These are phyloP conservation scores for Malassezia yamatoensis DNA, from an alignment of 1,284 basidiomycete species.

Conservation along the genomic window DNA sequence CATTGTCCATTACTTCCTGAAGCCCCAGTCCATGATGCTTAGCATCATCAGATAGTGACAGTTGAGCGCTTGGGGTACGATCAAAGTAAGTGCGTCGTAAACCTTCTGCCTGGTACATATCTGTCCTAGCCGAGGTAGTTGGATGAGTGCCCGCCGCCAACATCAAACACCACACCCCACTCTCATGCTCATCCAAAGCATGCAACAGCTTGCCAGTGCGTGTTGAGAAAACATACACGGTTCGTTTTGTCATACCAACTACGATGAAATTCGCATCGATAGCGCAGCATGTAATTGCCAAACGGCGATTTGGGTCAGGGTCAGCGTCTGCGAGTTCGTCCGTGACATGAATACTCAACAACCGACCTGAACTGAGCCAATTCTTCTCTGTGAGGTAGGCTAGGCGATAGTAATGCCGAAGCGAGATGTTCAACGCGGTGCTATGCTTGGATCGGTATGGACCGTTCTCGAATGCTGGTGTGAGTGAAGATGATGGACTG, in stretches of 20 bases:
- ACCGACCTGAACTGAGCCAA: constrained; percentile 70
- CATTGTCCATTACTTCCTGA: constrained; percentile 2
- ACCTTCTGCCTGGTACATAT: neutral
- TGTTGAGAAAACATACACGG: constrained; percentile 78
- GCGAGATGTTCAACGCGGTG: neutral
- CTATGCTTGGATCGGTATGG: neutral
- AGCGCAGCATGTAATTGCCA: constrained; percentile 73
- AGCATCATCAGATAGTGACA: neutral
- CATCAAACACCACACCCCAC: constrained; percentile 84
- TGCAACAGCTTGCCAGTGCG: constrained; percentile 65
- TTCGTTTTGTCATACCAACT: constrained; percentile 76
- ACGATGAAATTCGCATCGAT: constrained; percentile 77
- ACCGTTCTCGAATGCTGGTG: constrained; percentile 15
- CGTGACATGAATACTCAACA: constrained; percentile 62
- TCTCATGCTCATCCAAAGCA: constrained; percentile 72
- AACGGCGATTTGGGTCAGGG: constrained; percentile 55
- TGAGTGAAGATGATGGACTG: constrained; percentile 6
- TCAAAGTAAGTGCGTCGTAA: constrained; percentile 2
- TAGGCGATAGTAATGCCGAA: constrained; percentile 57
- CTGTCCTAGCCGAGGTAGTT: constrained; percentile 3
- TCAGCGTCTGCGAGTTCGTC: constrained; percentile 15
- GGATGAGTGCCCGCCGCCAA: constrained; percentile 51
- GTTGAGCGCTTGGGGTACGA: constrained; percentile 4
- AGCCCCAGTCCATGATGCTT: constrained; percentile 3
- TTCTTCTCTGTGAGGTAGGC: constrained; percentile 68